A percentile compares a stretch with the other conserved stretches of the same genome.
These are phyloP conservation scores for Linaria vulgaris DNA, from an alignment of 257 asterid genomes.

Conservation along the genomic window DNA sequence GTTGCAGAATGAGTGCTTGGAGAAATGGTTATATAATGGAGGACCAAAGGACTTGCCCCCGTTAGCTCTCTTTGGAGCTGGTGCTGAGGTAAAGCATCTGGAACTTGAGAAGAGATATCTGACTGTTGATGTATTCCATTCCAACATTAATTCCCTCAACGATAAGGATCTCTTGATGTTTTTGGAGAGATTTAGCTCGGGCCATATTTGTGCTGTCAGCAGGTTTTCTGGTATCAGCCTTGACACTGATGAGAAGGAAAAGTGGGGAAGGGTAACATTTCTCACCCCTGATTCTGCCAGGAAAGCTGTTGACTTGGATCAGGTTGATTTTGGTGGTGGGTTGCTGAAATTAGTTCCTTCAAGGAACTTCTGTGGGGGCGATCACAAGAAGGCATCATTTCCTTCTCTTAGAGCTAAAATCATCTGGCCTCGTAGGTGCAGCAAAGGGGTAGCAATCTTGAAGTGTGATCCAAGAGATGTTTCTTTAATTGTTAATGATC, in stretches of 20 bases:
- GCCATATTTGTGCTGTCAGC: constrained; percentile 54
- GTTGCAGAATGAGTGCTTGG: constrained; percentile 70
- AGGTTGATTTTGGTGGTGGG: constrained; percentile 51
- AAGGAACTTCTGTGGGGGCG: constrained; percentile 42
- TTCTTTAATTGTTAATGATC: constrained; percentile 43
- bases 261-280: constrained; percentile 92
- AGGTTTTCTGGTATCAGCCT: constrained; percentile 43
- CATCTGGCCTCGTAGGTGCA: constrained; percentile 82
- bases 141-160: constrained; percentile 41
- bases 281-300: constrained; percentile 75
- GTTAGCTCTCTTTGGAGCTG: constrained; percentile 86
- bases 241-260: constrained; percentile 51
- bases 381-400: constrained; percentile 45
- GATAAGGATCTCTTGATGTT: constrained; percentile 66
- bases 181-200: constrained; percentile 59
- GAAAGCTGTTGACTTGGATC: constrained; percentile 47
- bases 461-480: constrained; percentile 67
- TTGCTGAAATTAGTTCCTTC: constrained; percentile 58
- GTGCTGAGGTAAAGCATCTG: constrained; percentile 83
- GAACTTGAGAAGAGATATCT: constrained; percentile 79
- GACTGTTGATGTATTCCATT: constrained; percentile 69
- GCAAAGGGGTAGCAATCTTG: constrained; percentile 76
- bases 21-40: constrained; percentile 62
- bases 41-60: constrained; percentile 55
- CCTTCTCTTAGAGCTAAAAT: constrained; percentile 69